phyloP scores from a whole-genome alignment of 768 basidiomycete genomes.

The Xerocomellus amylosporus region DNA sequence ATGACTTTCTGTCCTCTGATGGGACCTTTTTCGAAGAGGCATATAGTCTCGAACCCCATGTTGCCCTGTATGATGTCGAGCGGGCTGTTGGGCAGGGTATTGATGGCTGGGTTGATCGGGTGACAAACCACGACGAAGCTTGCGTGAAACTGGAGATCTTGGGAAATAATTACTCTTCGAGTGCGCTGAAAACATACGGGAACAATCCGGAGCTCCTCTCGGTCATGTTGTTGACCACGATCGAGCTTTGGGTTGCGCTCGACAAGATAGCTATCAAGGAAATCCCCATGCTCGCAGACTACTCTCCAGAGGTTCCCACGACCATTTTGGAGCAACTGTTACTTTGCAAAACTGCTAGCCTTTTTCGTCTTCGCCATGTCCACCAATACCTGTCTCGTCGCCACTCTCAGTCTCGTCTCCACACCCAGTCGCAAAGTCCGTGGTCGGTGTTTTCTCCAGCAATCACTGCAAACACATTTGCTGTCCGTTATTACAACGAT shows the following conservation, averaged over 20 bases:
- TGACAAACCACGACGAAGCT: constrained; percentile 19
- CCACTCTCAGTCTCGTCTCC: constrained; percentile 23
- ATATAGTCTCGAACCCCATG: constrained; percentile 5
- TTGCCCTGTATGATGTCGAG: constrained; percentile 40
- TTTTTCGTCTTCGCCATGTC: constrained; percentile 30
- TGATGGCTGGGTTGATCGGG: constrained; percentile 32
- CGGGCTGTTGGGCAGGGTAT: constrained; percentile 29
- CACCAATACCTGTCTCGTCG: constrained; percentile 34
- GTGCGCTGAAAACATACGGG: constrained; percentile 28
- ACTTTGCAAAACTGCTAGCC: constrained; percentile 29
- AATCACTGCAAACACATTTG: constrained; percentile 25
- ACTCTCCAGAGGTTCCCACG: constrained; percentile 44
- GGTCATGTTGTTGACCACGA: constrained; percentile 42
- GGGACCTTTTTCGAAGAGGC: constrained; percentile 14
- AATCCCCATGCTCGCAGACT: constrained; percentile 40
- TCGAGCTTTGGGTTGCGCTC: constrained; percentile 49
- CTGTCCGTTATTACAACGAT: constrained; percentile 34
- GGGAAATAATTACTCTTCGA: constrained; percentile 24
- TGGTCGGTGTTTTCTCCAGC: constrained; percentile 37
- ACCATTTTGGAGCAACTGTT: constrained; percentile 42
- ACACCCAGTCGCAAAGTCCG: constrained; percentile 22
- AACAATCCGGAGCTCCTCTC: constrained; percentile 37
- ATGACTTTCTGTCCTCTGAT: constrained; percentile 16
- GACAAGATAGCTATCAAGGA: constrained; percentile 36
- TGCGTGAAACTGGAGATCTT: constrained; percentile 29